Base-by-base conservation (phyloP, 2,329 filamentous ascomycete genomes). In the Fusarium nodosum region DNA sequence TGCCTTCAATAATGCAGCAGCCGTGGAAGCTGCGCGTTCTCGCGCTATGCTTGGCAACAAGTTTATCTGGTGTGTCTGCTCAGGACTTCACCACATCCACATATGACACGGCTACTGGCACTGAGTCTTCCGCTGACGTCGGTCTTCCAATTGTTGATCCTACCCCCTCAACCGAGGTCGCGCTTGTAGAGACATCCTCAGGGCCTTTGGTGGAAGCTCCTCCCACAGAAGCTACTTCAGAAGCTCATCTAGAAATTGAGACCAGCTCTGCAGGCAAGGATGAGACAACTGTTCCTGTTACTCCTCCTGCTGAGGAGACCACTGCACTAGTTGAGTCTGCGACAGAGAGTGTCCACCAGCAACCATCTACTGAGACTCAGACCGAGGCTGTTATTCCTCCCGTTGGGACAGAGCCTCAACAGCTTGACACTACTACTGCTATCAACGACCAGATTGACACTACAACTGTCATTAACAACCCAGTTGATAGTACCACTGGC, bases 11-110 rank as follows among this genome's bases (percentile, higher is more conserved):
- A 13, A 63, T 63, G 60, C 58, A 26, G 0, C 60, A 45, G 10
- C 31, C 48, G 1, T 63, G 60, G 60, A 63, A 63, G 41, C 31
- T 63, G 42, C 48, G 60, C 31, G 48, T 44, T 38, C 30, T 63
- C 13, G 58, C 60, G 58, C 60, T 63, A 22, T 63, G 58, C 15
- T 28, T 63, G 20, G 36, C 36, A 12, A 39, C 60, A 1, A 24
- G 34, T 0, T 5, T 63, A 26, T 48, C 42, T 3, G 60, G 42
- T 0, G 50, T 48, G 7, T 63, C 42, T 28, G 60, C 42, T 5
- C 60, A 63, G 13, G 58, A 34, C 1, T 38, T 28, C 16, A 44
- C 42, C 5, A 63, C 36, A 5, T 36, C 48, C 11, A 39, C 48
- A 28, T 51, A 38, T 20, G 47, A 51, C 18, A 38, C 47, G 20